phyloP scores from a whole-genome alignment of 2,329 filamentous ascomycete genomes.

The Domatiomyces globalis region DNA sequence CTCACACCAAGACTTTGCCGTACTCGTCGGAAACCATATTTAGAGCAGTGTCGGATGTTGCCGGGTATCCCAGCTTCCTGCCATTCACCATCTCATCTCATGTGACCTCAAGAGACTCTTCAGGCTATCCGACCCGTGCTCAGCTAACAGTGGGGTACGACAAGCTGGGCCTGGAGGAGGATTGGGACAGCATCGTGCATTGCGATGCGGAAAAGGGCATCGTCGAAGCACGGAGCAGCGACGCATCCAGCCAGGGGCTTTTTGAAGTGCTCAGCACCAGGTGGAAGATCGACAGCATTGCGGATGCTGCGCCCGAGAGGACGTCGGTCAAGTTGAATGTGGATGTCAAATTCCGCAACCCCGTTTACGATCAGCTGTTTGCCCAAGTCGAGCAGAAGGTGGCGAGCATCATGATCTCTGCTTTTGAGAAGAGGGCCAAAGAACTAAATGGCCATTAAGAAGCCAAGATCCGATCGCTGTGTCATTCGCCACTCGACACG shows the following conservation, averaged over 20 bases:
- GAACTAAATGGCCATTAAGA: conserved; percentile 28
- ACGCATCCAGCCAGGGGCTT: conserved; percentile 40
- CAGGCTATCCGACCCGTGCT: conserved; percentile 51
- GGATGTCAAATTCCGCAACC: conserved; percentile 73
- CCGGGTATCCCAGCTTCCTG: conserved; percentile 73
- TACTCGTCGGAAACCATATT: conserved; percentile 62
- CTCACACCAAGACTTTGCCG: conserved; percentile 60
- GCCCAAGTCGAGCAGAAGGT: conserved; percentile 69
- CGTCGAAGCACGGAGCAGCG: conserved; percentile 54
- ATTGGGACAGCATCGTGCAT: conserved; percentile 64
- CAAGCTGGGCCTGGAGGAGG: conserved; percentile 53
- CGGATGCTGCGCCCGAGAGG: conserved; percentile 28
- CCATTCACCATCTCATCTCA: conserved; percentile 70
- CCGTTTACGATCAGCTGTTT: conserved; percentile 73
- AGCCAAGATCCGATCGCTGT: background rate
- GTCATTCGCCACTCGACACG: too few species aligned
- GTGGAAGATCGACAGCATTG: conserved; percentile 30
- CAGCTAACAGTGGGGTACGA: conserved; percentile 77
- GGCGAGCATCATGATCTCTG: conserved; percentile 76
- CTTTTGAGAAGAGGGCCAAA: conserved; percentile 71
- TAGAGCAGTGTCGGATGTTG: conserved; percentile 73
- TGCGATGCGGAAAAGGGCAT: conserved; percentile 54
- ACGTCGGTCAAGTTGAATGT: conserved; percentile 67
- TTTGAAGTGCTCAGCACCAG: conserved; percentile 32
- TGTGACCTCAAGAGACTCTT: conserved; percentile 59